phyloP scores from a whole-genome alignment of 345 rosid species.

The Kandelia obovata region DNA sequence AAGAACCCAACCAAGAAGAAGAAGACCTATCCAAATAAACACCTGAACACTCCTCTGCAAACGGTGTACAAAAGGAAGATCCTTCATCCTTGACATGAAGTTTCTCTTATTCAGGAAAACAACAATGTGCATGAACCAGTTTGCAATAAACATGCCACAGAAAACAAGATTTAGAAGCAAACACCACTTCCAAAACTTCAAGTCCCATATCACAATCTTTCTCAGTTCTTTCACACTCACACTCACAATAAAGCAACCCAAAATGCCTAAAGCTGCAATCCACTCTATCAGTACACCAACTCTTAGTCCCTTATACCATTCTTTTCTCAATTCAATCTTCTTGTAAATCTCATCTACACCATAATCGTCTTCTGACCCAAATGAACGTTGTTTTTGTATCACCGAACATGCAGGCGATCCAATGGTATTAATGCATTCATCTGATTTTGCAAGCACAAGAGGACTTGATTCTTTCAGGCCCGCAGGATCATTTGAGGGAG shows the following conservation, averaged over 20 bases:
- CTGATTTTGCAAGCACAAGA: background rate
- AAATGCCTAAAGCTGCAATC: constrained; percentile 25
- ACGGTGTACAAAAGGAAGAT: constrained; percentile 73
- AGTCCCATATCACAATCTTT: constrained; percentile 36
- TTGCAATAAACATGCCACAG: constrained; percentile 58
- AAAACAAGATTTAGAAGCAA: constrained; percentile 51
- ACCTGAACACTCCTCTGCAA: constrained; percentile 72
- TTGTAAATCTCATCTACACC: constrained; percentile 47
- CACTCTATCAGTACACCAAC: constrained; percentile 44
- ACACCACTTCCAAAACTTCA: constrained; percentile 30
- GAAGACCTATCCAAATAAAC: constrained; percentile 55
- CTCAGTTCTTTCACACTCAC: constrained; percentile 35
- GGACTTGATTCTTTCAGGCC: background rate
- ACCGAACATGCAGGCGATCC: constrained; percentile 17
- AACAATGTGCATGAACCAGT: constrained; percentile 56
- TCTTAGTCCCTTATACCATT: constrained; percentile 31
- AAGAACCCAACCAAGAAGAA: constrained; percentile 57
- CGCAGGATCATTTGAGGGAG: constrained; percentile 17
- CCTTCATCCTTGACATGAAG: constrained; percentile 58
- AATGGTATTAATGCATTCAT: constrained; percentile 11
- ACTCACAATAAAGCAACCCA: constrained; percentile 45
- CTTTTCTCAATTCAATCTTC: constrained; percentile 43
- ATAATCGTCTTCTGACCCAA: constrained; percentile 34
- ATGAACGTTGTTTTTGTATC: background rate
- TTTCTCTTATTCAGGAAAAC: constrained; percentile 69